These are phyloP conservation scores for Suillus decipiens DNA, from an alignment of 768 basidiomycete genomes.

Conservation along the genomic window DNA sequence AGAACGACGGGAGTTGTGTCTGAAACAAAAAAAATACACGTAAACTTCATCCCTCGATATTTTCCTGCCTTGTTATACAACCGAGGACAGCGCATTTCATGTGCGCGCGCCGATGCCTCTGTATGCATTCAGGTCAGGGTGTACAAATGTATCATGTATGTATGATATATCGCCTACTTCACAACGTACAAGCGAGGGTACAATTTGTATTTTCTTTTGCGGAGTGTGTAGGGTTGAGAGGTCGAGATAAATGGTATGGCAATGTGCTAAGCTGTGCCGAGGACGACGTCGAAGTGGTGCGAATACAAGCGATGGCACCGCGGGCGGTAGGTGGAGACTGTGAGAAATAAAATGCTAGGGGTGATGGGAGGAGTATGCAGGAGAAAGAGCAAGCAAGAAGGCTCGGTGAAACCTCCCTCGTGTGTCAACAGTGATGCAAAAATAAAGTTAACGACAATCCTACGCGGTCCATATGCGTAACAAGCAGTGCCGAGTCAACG, in stretches of 20 bases:
- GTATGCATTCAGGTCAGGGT: constrained; percentile 2
- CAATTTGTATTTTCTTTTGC: constrained; percentile 4
- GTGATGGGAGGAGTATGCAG: background rate
- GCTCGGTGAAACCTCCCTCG: background rate
- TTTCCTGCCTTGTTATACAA: background rate
- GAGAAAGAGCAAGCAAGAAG: background rate
- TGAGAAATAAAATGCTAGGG: constrained; percentile 4
- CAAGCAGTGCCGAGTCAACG: background rate
- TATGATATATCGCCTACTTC: constrained; percentile 8
- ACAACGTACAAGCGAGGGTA: constrained; percentile 7
- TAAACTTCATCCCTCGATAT: too few relatives aligned
- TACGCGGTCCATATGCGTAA: background rate
- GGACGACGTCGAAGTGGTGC: background rate
- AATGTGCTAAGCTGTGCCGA: background rate
- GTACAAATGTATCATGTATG: constrained; percentile 4
- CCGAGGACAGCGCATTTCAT: background rate
- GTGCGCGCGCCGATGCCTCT: constrained; percentile 1
- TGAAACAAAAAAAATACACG: background rate
- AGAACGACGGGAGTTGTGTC: background rate
- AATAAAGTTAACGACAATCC: constrained; percentile 8
- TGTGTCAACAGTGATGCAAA: background rate
- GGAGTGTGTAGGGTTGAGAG: background rate
- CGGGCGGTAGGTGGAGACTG: background rate
- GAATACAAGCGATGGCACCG: background rate
- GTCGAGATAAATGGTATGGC: background rate